phyloP scores from a whole-genome alignment of 257 asterid species.

The Solanum rostratum region DNA sequence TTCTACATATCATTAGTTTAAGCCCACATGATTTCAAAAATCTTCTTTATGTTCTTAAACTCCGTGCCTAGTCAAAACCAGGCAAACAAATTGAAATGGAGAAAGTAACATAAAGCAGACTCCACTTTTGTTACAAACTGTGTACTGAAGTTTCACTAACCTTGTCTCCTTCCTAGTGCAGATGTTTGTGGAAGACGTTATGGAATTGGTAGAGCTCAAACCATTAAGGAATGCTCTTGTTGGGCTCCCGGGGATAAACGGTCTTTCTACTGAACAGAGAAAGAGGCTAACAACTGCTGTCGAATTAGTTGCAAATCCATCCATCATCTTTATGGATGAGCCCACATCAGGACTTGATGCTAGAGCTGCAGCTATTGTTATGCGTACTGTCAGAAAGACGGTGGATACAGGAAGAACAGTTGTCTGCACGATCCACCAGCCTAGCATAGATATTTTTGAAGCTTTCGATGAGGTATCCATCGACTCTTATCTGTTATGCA shows the following conservation, averaged over 20 bases:
- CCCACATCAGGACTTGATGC: slow-evolving; percentile 92
- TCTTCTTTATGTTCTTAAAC: background rate
- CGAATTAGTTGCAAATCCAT: slow-evolving; percentile 78
- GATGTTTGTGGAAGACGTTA: slow-evolving; percentile 90
- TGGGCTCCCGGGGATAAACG: slow-evolving; percentile 78
- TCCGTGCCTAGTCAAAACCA: background rate
- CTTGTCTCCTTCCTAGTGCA: slow-evolving; percentile 1
- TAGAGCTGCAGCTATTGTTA: slow-evolving; percentile 84
- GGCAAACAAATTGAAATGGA: background rate
- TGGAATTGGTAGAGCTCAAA: slow-evolving; percentile 74
- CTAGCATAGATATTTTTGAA: slow-evolving; percentile 83
- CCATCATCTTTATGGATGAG: slow-evolving; percentile 84
- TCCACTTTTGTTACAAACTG: background rate
- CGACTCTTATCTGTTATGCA: background rate
- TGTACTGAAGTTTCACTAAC: background rate
- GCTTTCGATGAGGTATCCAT: slow-evolving; percentile 73
- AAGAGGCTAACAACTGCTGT: slow-evolving; percentile 83
- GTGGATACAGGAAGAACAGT: slow-evolving; percentile 85
- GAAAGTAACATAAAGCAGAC: too few species aligned
- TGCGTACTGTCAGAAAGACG: slow-evolving; percentile 79
- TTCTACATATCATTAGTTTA: too few species aligned
- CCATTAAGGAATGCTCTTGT: slow-evolving; percentile 62
- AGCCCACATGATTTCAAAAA: background rate
- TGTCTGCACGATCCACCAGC: slow-evolving; percentile 85
- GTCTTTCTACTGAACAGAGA: slow-evolving; percentile 82